Base-by-base conservation (phyloP, 331 rosid genomes). In the Prunus yedoensis region DNA sequence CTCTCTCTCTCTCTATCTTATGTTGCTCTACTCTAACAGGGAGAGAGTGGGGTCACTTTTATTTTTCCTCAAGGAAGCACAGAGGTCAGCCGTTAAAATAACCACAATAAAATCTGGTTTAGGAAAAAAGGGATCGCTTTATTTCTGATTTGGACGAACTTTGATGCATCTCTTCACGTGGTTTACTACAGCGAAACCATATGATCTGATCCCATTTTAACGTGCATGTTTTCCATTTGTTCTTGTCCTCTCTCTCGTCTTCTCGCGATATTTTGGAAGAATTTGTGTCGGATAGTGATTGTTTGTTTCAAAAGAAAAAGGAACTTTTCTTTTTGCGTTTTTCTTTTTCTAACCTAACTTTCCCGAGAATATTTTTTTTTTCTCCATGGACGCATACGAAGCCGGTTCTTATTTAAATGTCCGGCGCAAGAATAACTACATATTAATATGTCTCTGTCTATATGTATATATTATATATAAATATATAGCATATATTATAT, bases 131-230 rank as follows among this genome's bases (percentile, higher is more conserved):
- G 5, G 43, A 38, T 61, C 43, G 11, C 30, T 68, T 82, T 82
- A 58, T 58, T 4, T 30, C 32, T 65, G 77, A 60, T 71, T 62
- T 83, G 52, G 73, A 65, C 79, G 43, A 79, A 79, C 82, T 89
- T 85, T 83, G 83, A 89, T 75, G 87, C 89, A 77, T 43, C 82
- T 20, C 18, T 70, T 46, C 93, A 89, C 89, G 93, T 85, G 91
- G 72, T 70, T 78, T 14, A 73, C 86, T 66, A 80, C 83, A 28
- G 59, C 5, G 21, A 62, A 75, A 73, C 60, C 50, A 65, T 1
- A 9, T 20, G 53, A 23, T 50, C 64, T 78, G 72, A 71, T 71
- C 18, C 45, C 70, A 59, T 68, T 32, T 43, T 79, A 83, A 81
- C 85, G 83, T 83, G 86, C 83, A 81, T 74, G 74, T 71, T 71